Conservation (phyloP, 306 rosid genomes). For the Casuarina glauca region DNA sequence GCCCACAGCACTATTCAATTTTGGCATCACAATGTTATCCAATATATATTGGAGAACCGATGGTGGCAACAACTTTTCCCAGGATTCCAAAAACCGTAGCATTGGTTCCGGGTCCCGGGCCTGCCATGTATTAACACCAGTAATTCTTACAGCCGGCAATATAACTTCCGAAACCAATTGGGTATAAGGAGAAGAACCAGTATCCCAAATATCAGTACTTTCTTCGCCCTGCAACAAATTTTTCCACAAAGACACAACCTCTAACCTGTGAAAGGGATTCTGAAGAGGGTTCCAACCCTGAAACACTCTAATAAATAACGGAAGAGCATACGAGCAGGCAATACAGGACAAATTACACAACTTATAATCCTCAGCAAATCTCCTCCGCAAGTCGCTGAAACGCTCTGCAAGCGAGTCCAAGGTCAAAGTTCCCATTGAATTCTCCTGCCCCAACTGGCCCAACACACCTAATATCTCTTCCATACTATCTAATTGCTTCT, state of each 20-base stretch:
- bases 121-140: constrained; percentile 87
- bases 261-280: constrained; percentile 69
- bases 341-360: constrained; percentile 79
- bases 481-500: constrained; percentile 61
- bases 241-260: constrained; percentile 69
- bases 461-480: constrained; percentile 55
- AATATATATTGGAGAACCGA: constrained; percentile 61
- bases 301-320: constrained; percentile 76
- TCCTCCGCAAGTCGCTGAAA: constrained; percentile 58
- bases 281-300: constrained; percentile 94
- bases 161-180: constrained; percentile 86
- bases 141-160: constrained; percentile 82
- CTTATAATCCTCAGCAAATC: constrained; percentile 66
- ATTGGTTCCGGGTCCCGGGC: constrained; percentile 94
- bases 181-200: constrained; percentile 59
- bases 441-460: constrained; percentile 58
- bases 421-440: constrained; percentile 57
- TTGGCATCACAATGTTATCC: constrained; percentile 76
- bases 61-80: constrained; percentile 80
- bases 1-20: constrained; percentile 73
- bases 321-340: constrained; percentile 82
- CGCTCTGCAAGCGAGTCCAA: constrained; percentile 68
- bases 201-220: constrained; percentile 70
- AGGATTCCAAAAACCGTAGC: constrained; percentile 73
- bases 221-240: constrained; percentile 68